Evolutionary conservation across 805 yeast species (phyloP), one percentile per base, ranked within the genome.

Genomic region (Saturnispora mendoncae): DNA sequence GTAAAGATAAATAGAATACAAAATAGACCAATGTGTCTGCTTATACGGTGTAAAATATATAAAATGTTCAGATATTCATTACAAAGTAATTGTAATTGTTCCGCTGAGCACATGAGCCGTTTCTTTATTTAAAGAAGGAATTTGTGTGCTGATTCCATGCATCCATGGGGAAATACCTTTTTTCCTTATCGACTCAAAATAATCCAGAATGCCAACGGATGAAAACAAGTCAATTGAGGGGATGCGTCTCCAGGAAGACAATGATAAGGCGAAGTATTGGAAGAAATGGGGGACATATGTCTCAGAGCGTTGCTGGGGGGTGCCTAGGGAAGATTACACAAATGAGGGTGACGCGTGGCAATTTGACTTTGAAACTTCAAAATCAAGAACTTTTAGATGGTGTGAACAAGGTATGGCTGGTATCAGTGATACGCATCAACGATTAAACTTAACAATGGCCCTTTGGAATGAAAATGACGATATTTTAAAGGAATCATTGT

Each of bases 341-440:
- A 68, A 62, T 38, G 73, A 78, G 50, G 97, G 97, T 33, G 86
- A 86, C 51, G 95, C 95, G 3, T 87, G 97, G 97, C 70, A 76
- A 29, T 87, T 87, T 61, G 84, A 94, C 6, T 86, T 85, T 58
- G 94, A 84, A 45, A 86, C 84, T 46, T 81, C 94, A 2, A 69
- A 77, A 45, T 74, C 87, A 18, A 67, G 97, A 49, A 76, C 84
- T 12, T 87, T 83, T 58, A 69, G 97, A 33, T 87, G 97, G 97
- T 95, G 95, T 32, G 97, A 88, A 60, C 96, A 87, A 58, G 97
- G 97, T 2, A 65, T 87, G 51, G 94, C 90, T 9, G 97, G 97
- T 38, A 80, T 84, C 17, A 74, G 84, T 46, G 97, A 87, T 57
- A 76, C 83, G 46, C 86, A 82, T 55, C 95, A 84, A 56, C 61